These are phyloP conservation scores for Lachnellula occidentalis DNA, from an alignment of 2,329 filamentous ascomycete genomes.

Conservation along the genomic window DNA sequence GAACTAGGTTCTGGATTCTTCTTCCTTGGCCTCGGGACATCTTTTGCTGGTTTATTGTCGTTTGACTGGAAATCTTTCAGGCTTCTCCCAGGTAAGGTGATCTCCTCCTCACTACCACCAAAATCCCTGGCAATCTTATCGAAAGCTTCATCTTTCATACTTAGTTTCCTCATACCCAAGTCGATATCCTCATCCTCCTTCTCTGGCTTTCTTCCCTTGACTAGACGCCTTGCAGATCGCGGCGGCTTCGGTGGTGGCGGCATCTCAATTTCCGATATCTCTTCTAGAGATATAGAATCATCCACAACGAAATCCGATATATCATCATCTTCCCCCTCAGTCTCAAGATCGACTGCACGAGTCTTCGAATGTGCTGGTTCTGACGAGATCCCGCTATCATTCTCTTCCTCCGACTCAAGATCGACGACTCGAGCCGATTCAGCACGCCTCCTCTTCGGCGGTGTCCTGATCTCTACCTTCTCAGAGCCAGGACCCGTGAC, in stretches of 20 bases:
- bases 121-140: background rate
- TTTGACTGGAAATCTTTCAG: background rate
- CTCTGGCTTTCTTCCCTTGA: slow-evolving; percentile 20
- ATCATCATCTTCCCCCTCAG: background rate
- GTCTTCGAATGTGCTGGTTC: background rate
- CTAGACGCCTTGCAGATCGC: slow-evolving; percentile 22
- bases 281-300: slow-evolving; percentile 11
- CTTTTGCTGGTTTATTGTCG: background rate
- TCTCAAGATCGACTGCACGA: background rate
- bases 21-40: background rate
- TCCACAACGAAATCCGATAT: background rate
- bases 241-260: slow-evolving; percentile 12
- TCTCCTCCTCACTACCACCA: background rate
- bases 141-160: slow-evolving; percentile 3
- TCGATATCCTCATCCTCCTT: slow-evolving; percentile 9
- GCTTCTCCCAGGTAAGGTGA: background rate
- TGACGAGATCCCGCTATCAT: background rate
- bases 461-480: background rate
- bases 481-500: too few species aligned
- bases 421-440: too few species aligned
- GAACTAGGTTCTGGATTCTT: slow-evolving; percentile 8
- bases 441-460: background rate
- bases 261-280: slow-evolving; percentile 18
- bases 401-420: background rate
- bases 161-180: slow-evolving; percentile 12